Percentiles rank a stretch among this genome's conserved stretches.
These are phyloP conservation scores for Sugiyamaella mastotermitis DNA, from an alignment of 805 yeast species.

Conservation along the genomic window DNA sequence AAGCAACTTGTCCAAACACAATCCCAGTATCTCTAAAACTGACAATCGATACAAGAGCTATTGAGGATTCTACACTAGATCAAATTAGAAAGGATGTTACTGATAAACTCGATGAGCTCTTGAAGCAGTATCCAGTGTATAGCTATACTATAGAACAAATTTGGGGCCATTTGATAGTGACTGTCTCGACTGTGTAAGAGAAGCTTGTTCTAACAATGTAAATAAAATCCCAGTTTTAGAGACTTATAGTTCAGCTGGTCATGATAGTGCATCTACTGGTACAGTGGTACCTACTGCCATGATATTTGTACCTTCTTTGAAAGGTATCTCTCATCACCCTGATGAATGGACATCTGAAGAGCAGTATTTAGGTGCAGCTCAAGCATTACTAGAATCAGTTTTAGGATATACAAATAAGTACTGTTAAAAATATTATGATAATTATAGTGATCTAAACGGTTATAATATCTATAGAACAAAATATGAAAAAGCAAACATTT, in stretches of 20 bases:
- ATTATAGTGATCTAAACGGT: too few relatives aligned
- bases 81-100: too few relatives aligned
- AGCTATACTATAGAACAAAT: too few relatives aligned
- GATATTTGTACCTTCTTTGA: slow-evolving; percentile 64
- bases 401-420: too few relatives aligned
- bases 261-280: slow-evolving; percentile 58
- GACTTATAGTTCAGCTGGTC: slow-evolving; percentile 75
- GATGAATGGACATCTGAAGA: slow-evolving; percentile 61
- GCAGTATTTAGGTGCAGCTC: slow-evolving; percentile 52
- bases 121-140: too few relatives aligned
- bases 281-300: slow-evolving; percentile 58
- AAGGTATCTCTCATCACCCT: slow-evolving; percentile 62
- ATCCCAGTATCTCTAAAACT: too few relatives aligned
- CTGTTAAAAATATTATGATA: too few relatives aligned
- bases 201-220: slow-evolving; percentile 37
- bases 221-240: slow-evolving; percentile 12
- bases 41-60: too few relatives aligned
- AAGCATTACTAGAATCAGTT: slow-evolving; percentile 47
- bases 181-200: slow-evolving; percentile 45
- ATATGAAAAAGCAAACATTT: slow-evolving; percentile 3
- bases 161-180: too few relatives aligned
- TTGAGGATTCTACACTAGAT: too few relatives aligned
- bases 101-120: too few relatives aligned
- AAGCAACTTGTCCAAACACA: slow-evolving; percentile 59
- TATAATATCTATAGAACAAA: not conserved